Conservation (phyloP, 495 filamentous ascomycete genomes). For the Tuber magnatum region DNA sequence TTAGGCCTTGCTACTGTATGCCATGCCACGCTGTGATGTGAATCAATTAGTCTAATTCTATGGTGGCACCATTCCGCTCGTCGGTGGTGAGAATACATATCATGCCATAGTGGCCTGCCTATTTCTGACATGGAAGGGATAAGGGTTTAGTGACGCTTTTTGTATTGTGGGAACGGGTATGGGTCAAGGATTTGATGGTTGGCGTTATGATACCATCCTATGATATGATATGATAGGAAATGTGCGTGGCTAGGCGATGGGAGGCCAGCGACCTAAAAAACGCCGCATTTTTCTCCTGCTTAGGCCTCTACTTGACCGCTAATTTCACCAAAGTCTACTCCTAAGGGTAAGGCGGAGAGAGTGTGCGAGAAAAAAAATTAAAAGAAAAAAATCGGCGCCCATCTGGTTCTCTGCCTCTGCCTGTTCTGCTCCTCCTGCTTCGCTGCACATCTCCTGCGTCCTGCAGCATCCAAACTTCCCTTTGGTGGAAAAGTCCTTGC, state of each 20-base stretch:
- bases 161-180: background rate
- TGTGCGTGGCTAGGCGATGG: background rate
- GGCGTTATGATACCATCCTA: background rate
- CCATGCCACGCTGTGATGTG: background rate
- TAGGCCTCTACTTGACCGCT: background rate
- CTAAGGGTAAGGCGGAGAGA: background rate
- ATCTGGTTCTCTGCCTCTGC: background rate
- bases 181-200: background rate
- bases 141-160: background rate
- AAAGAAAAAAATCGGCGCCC: background rate
- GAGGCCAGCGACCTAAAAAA: background rate
- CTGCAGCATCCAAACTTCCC: background rate
- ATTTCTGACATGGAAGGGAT: background rate
- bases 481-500: constrained; percentile 1
- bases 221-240: too few relatives aligned
- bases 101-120: background rate
- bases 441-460: background rate
- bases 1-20: background rate
- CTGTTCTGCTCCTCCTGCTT: background rate
- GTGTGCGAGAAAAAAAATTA: background rate
- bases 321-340: background rate
- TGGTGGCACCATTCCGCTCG: background rate
- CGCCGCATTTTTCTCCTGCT: background rate
- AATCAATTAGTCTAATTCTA: background rate
- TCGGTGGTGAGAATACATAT: background rate